phyloP scores from a whole-genome alignment of 352 stramenopile species.

The Globisporangium parvum region DNA sequence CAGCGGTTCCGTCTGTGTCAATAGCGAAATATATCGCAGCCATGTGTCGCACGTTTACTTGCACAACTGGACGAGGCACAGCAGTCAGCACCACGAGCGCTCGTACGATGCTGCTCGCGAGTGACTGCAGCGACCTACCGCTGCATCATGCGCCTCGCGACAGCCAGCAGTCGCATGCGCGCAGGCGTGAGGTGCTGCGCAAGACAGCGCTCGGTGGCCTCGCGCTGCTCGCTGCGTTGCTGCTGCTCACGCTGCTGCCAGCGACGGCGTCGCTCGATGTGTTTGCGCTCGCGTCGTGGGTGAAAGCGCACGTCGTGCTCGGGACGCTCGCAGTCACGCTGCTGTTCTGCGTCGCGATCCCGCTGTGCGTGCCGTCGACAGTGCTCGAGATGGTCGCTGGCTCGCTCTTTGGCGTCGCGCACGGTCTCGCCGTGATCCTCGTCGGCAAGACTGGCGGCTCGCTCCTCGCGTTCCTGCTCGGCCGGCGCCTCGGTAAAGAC shows the following conservation, averaged over 20 bases:
- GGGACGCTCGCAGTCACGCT: slow-evolving; percentile 44
- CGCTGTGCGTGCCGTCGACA: slow-evolving; percentile 62
- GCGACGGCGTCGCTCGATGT: slow-evolving; percentile 40
- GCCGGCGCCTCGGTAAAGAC: slow-evolving; percentile 43
- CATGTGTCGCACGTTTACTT: too few relatives aligned
- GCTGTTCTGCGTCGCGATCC: slow-evolving; percentile 60
- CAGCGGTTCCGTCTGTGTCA: too few relatives aligned
- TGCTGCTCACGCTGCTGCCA: slow-evolving; percentile 37
- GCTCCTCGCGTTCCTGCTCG: slow-evolving; percentile 58
- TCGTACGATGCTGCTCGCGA: neutral
- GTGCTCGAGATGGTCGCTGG: slow-evolving; percentile 59
- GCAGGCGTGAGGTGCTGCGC: slow-evolving; percentile 1
- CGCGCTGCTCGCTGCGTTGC: slow-evolving; percentile 1
- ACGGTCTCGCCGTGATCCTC: slow-evolving; percentile 47
- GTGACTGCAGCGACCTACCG: slow-evolving; percentile 1
- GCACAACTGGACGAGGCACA: too few relatives aligned
- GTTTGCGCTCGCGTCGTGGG: slow-evolving; percentile 34
- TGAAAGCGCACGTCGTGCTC: slow-evolving; percentile 38
- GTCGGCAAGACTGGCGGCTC: slow-evolving; percentile 68
- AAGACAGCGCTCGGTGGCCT: slow-evolving; percentile 1
- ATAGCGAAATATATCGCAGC: too few relatives aligned
- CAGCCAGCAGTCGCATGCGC: neutral
- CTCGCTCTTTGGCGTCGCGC: slow-evolving; percentile 53
- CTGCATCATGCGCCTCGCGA: neutral
- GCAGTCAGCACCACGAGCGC: too few relatives aligned